Evolutionary conservation across 2,329 filamentous ascomycete species (phyloP).

Genomic region (Lizonia empirigonia): DNA sequence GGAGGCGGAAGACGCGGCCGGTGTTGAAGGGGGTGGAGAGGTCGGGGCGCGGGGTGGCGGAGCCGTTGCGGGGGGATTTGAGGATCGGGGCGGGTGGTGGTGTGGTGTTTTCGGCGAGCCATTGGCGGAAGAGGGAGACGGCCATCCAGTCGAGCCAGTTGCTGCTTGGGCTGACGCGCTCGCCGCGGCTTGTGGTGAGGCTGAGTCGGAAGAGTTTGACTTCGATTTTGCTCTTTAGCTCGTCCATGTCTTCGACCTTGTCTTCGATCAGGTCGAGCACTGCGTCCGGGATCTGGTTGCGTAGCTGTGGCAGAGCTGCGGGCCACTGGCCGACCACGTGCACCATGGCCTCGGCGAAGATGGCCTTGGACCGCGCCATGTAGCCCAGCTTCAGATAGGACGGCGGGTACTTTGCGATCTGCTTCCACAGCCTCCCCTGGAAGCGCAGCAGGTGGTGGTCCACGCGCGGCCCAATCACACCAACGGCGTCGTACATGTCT

Average conservation of each 20-base stretch:
- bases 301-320: slow-evolving; percentile 75
- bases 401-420: slow-evolving; percentile 94
- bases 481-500: slow-evolving; percentile 92
- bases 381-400: slow-evolving; percentile 90
- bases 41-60: slow-evolving; percentile 17
- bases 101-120: slow-evolving; percentile 88
- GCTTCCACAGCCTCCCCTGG: slow-evolving; percentile 88
- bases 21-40: slow-evolving; percentile 56
- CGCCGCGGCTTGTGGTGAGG: slow-evolving; percentile 77
- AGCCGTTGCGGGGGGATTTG: slow-evolving; percentile 44
- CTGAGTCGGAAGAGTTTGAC: slow-evolving; percentile 80
- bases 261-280: slow-evolving; percentile 92
- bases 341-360: slow-evolving; percentile 79
- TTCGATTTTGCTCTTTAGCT: slow-evolving; percentile 79
- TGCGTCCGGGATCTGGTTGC: slow-evolving; percentile 69
- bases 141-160: slow-evolving; percentile 90
- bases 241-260: slow-evolving; percentile 90
- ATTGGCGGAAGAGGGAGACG: slow-evolving; percentile 86
- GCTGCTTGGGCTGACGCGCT: slow-evolving; percentile 78
- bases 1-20: slow-evolving; percentile 76
- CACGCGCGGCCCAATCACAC: slow-evolving; percentile 84
- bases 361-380: slow-evolving; percentile 78
- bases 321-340: slow-evolving; percentile 97
- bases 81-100: slow-evolving; percentile 65
- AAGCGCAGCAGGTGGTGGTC: slow-evolving; percentile 95